A percentile compares a stretch with the other conserved stretches of the same genome.
Conservation (phyloP, 371 early-diverging fungal species). For the Dichotomocladium elegans region DNA sequence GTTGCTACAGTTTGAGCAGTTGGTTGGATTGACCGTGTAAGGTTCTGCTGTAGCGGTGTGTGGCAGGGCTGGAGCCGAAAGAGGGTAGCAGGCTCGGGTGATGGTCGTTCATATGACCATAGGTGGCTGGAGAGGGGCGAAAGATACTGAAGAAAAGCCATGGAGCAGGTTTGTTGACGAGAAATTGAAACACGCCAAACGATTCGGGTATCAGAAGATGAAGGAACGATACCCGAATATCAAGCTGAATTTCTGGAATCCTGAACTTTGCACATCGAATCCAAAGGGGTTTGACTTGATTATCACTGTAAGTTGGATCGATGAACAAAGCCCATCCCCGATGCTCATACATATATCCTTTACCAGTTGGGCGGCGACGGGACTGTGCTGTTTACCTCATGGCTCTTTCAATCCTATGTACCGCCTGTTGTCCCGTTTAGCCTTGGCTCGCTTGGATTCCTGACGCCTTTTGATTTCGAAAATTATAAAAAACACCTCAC, state of each 20-base stretch:
- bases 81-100: neutral
- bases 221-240: constrained; percentile 23
- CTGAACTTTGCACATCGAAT: constrained; percentile 61
- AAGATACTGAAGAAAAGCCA: too few relatives aligned
- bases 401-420: constrained; percentile 83
- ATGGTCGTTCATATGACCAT: neutral
- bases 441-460: constrained; percentile 84
- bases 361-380: constrained; percentile 82
- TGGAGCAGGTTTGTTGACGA: constrained; percentile 63
- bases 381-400: constrained; percentile 81
- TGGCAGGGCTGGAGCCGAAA: constrained; percentile 22
- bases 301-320: constrained; percentile 66
- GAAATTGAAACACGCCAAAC: constrained; percentile 50
- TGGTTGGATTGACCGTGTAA: constrained; percentile 64
- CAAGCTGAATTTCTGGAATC: constrained; percentile 68
- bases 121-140: too few relatives aligned
- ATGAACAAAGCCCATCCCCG: too few relatives aligned
- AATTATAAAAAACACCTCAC: constrained; percentile 45
- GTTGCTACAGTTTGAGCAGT: constrained; percentile 52
- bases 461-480: constrained; percentile 78
- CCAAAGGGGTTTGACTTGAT: constrained; percentile 78
- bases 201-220: constrained; percentile 50
- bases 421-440: constrained; percentile 91
- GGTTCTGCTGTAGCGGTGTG: constrained; percentile 69
- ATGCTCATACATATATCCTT: constrained; percentile 26